Percentiles rank a stretch among this genome's conserved stretches.
phyloP scores from a whole-genome alignment of 2,329 filamentous ascomycete genomes.

The Ophiostoma pallidulum region DNA sequence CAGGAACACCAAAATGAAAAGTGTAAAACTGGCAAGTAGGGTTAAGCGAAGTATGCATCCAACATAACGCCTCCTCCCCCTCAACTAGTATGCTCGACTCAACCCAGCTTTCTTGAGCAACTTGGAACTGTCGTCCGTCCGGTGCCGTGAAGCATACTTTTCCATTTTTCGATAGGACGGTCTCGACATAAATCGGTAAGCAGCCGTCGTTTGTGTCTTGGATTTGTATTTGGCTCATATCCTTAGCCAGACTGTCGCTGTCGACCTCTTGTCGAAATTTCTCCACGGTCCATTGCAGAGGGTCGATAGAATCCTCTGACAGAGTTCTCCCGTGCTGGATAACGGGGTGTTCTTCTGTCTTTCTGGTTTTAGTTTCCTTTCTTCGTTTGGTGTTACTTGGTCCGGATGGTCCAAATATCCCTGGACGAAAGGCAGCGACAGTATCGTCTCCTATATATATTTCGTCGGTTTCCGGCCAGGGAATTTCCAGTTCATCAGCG shows the following conservation, averaged over 20 bases:
- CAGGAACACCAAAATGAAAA: background rate
- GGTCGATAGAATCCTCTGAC: background rate
- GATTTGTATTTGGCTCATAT: background rate
- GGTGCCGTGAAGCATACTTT: slow-evolving; percentile 1
- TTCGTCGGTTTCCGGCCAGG: too few relatives aligned
- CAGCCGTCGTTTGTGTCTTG: background rate
- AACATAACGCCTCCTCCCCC: background rate
- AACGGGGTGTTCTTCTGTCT: too few relatives aligned
- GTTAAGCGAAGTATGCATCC: background rate
- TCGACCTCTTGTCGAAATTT: background rate
- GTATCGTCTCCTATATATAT: too few relatives aligned
- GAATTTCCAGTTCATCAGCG: too few relatives aligned
- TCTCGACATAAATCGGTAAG: background rate
- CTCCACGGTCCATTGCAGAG: slow-evolving; percentile 1
- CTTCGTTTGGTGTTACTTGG: too few relatives aligned
- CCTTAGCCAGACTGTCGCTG: background rate
- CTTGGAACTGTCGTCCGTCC: background rate
- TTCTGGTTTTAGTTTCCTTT: too few relatives aligned
- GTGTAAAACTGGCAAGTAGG: background rate
- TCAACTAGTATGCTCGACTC: background rate
- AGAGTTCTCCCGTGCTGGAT: too few relatives aligned
- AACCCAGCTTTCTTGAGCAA: background rate
- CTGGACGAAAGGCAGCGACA: too few relatives aligned
- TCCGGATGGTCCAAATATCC: too few relatives aligned
- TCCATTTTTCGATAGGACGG: background rate